Conservation (phyloP, 2,329 filamentous ascomycete genomes). For the Didymella glomerata region DNA sequence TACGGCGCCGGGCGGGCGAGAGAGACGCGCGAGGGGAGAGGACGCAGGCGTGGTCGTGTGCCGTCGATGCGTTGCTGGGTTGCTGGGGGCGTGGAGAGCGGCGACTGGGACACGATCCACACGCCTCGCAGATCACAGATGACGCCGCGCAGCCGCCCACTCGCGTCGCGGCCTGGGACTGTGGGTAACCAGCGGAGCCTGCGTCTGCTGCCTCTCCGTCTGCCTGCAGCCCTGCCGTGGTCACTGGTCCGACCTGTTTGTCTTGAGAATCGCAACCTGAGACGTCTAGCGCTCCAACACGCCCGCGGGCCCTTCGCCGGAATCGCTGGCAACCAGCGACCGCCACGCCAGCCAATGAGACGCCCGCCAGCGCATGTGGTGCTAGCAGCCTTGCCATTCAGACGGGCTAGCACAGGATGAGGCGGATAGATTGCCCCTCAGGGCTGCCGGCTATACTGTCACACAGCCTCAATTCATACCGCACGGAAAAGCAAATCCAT, state of each 20-base stretch:
- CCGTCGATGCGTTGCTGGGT: conserved; percentile 21
- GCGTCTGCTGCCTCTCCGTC: neutral
- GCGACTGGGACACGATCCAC: neutral
- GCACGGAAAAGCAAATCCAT: neutral
- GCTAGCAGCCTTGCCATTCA: conserved; percentile 10
- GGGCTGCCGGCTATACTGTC: neutral
- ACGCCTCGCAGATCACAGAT: conserved; percentile 8
- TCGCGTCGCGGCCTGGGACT: neutral
- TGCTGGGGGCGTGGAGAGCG: conserved; percentile 3
- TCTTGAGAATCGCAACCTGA: conserved; percentile 7
- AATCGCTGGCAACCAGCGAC: neutral
- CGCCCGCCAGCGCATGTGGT: neutral
- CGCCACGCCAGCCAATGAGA: neutral
- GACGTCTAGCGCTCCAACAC: conserved; percentile 14
- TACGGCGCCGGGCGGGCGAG: neutral
- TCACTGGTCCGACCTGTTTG: neutral
- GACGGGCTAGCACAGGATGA: neutral
- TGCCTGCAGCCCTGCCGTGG: conserved; percentile 1
- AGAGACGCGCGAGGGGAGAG: neutral
- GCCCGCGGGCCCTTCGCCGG: neutral
- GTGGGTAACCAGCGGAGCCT: neutral
- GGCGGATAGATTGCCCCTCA: neutral
- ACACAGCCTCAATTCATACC: neutral
- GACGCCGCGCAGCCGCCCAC: conserved; percentile 7
- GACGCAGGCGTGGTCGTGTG: conserved; percentile 37